Evolutionary conservation across 805 yeast genomes (phyloP), one percentile per base, ranked within the genome.

Genomic region (Wickerhamiella nectarea): DNA sequence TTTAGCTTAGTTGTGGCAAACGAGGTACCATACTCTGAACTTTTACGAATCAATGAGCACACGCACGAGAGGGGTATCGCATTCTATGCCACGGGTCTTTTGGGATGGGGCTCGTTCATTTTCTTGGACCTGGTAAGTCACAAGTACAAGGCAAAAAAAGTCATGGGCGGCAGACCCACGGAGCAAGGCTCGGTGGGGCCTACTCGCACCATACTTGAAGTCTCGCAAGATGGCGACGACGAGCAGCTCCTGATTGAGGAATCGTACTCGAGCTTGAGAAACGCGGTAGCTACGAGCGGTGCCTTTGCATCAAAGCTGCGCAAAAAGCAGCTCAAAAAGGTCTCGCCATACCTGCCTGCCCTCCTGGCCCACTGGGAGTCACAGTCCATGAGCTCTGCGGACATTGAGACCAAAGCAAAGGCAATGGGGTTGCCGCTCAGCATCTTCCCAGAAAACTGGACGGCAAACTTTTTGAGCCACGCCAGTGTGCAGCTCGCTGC

Each of bases 81-180:
- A 3, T 66, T 91, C 24, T 85, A 81, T 57, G 68, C 73, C 12
- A 64, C 82, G 1, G 79, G 78, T 0, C 56, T 76, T 2, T 80
- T 80, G 58, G 99, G 98, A 0, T 64, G 87, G 56, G 85, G 72
- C 58, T 95, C 95, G 1, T 82, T 74, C 54, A 70, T 84, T 1
- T 79, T 87, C 56, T 75, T 76, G 3, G 99, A 91, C 60, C 67
- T 89, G 48, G 72, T 84, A 9, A 58, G 66, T 38, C 85, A 83
- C 60, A 66, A 68, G 25, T 66, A 53, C 51, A 44, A 51, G 10
- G 52, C 58, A 42, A 58, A 56, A 36, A 49, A 49, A 36, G 34
- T 43, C 7, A 25, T 3, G 12, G 12, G 28, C 15, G 31, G 17
- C 34, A 25, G n/a, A 3, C 57, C 70, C n/a, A 71, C 80, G 10